Evolutionary conservation across 2,329 filamentous ascomycete genomes (phyloP), one percentile per base, ranked within the genome.

Genomic region (Pseudogymnoascus sp.): DNA sequence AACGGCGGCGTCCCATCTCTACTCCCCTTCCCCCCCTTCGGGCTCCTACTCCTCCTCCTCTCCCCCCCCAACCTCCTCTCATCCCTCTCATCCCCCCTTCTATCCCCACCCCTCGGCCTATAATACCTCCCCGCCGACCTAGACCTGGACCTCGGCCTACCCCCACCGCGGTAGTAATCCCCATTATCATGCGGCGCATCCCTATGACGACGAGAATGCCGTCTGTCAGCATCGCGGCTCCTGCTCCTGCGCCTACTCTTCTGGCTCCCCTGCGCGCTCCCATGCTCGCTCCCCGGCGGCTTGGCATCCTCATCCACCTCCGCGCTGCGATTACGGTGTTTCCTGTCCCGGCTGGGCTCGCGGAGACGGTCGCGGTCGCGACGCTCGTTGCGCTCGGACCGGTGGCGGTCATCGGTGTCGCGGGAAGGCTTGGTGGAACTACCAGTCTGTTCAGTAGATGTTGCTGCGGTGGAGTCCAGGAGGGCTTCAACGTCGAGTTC

Each of bases 401-500:
- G 86, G 68, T 82, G 80, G 64, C 83, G 81, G 71, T 81, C 78
- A 69, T 86, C 84, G 68, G 81, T 79, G 68, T 86, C 83, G 67
- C 85, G 84, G 23, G 23, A 4, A 69, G 79, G 74, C 65, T 77
- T 77, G 62, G 76, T 77, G 62, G 76, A 62, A 66, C 71, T 68
- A 65, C 72, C 73, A 65, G 73, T 76, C 51, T 69, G 69, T 63
- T 83, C 79, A 63, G 79, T 78, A 65, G 75, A 75, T 66, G 80
- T 78, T 69, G 82, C 81, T 62, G 90, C 90, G 67, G 90, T 91
- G 62, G 90, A 90, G 77, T 96, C 92, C 70, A 97, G 86, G 69
- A 97, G 84, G 69, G 92, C 91, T 81, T 97, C 93, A 71, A 97
- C 91, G 74, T 96, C 92, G 70, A 88, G 80, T 76, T 82, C 83